These are phyloP conservation scores for Fusarium sp. DNA, from an alignment of 2,329 filamentous ascomycete species.

Conservation along the genomic window DNA sequence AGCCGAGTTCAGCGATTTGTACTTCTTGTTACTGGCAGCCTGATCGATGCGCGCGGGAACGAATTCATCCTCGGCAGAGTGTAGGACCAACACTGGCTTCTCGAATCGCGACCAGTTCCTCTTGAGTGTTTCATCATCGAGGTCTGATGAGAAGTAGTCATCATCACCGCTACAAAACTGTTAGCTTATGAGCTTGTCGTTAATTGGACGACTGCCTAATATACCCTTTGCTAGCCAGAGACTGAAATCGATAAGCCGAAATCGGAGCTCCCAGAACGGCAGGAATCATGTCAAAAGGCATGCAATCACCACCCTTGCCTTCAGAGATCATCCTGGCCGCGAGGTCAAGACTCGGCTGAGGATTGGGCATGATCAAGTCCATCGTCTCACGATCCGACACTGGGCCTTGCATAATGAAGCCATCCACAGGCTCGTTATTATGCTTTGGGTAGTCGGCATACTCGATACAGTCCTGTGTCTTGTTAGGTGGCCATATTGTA, in stretches of 20 bases:
- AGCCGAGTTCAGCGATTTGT: constrained; percentile 59
- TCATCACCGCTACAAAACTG: constrained; percentile 71
- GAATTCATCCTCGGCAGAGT: constrained; percentile 74
- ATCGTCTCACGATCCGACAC: constrained; percentile 81
- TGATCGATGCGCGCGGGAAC: constrained; percentile 71
- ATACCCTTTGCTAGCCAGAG: constrained; percentile 63
- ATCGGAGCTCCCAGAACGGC: constrained; percentile 58
- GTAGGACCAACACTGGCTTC: constrained; percentile 72
- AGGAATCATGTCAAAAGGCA: constrained; percentile 62
- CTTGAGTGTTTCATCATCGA: constrained; percentile 67
- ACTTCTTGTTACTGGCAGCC: constrained; percentile 66
- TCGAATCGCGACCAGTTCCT: constrained; percentile 74
- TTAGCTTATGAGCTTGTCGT: constrained; percentile 10
- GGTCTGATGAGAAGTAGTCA: constrained; percentile 87
- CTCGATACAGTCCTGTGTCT: constrained; percentile 65
- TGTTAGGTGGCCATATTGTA: constrained; percentile 1
- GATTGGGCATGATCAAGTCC: constrained; percentile 57
- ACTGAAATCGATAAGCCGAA: constrained; percentile 65
- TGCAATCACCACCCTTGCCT: constrained; percentile 65
- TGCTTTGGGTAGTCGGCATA: constrained; percentile 61
- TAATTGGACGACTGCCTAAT: constrained; percentile 38
- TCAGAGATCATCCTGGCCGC: constrained; percentile 67
- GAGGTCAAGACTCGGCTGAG: constrained; percentile 59
- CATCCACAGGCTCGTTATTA: constrained; percentile 70
- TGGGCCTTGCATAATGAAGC: constrained; percentile 82